Conservation (phyloP, 768 basidiomycete genomes). For the Suillus americanus region DNA sequence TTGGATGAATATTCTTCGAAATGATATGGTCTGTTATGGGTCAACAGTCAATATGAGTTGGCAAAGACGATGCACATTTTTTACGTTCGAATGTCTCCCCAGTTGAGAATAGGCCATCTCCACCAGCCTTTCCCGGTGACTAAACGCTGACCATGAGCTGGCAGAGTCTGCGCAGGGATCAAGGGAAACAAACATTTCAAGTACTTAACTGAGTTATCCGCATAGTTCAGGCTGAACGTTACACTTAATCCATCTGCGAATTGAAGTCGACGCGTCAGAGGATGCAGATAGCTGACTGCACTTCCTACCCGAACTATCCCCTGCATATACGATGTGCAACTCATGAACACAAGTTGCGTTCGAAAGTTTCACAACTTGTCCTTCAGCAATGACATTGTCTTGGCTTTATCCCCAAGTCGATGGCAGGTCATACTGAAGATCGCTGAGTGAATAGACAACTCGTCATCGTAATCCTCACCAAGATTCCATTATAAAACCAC, state of each 20-base stretch:
- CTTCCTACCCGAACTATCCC: slow-evolving; percentile 37
- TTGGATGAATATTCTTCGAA: slow-evolving; percentile 35
- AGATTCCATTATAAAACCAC: slow-evolving; percentile 40
- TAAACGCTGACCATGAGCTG: slow-evolving; percentile 16
- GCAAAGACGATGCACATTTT: not conserved
- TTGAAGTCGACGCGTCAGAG: not conserved
- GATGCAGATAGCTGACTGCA: not conserved
- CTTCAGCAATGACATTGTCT: slow-evolving; percentile 47
- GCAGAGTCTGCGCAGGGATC: not conserved
- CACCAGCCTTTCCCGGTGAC: slow-evolving; percentile 49
- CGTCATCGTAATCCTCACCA: slow-evolving; percentile 23
- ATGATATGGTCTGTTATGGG: slow-evolving; percentile 41
- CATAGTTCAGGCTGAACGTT: slow-evolving; percentile 38
- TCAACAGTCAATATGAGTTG: not conserved
- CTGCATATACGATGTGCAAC: slow-evolving; percentile 48
- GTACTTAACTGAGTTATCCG: slow-evolving; percentile 33
- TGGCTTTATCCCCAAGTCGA: slow-evolving; percentile 36
- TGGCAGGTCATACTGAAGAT: slow-evolving; percentile 44
- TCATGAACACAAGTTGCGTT: slow-evolving; percentile 41
- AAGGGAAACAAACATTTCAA: slow-evolving; percentile 32
- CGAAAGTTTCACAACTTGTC: slow-evolving; percentile 38
- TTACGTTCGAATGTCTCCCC: slow-evolving; percentile 46
- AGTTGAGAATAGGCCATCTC: slow-evolving; percentile 39
- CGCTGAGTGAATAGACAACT: not conserved
- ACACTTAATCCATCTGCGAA: slow-evolving; percentile 31